These are phyloP conservation scores for Phytophthora sp. DNA, from an alignment of 352 stramenopile genomes.

Conservation along the genomic window DNA sequence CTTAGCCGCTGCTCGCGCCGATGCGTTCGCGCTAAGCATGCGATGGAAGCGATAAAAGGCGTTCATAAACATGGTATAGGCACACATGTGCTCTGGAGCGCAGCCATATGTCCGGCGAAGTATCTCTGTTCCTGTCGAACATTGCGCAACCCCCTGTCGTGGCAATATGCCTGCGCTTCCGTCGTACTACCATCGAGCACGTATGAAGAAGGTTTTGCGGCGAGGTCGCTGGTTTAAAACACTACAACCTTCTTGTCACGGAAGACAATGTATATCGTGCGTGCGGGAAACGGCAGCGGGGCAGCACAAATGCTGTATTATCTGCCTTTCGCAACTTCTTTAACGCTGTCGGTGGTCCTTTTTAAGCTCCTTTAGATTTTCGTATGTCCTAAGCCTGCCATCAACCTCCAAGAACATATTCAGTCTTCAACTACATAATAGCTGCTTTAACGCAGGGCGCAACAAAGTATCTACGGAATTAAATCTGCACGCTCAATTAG, in stretches of 20 bases:
- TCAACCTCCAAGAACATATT: constrained; percentile 8
- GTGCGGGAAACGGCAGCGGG: not conserved
- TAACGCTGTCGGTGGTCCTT: too few species aligned
- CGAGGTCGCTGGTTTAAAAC: constrained; percentile 11
- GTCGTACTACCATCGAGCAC: not conserved
- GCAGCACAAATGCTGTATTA: not conserved
- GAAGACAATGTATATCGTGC: constrained; percentile 2
- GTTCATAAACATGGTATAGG: constrained; percentile 8
- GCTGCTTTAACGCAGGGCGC: not conserved
- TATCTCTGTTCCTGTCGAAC: constrained; percentile 1
- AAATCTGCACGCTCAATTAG: not conserved
- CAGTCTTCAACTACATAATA: not conserved
- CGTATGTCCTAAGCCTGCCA: not conserved
- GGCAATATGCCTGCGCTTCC: constrained; percentile 4
- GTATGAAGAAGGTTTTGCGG: not conserved
- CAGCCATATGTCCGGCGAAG: not conserved
- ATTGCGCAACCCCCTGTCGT: not conserved
- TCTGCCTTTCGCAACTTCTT: not conserved
- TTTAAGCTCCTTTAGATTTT: not conserved
- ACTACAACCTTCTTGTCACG: constrained; percentile 6
- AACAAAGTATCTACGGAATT: not conserved
- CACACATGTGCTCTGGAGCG: not conserved
- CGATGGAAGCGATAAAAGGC: not conserved
- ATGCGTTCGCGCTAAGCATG: not conserved
- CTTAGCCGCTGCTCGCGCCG: not conserved